A percentile compares a stretch with the other conserved stretches of the same genome.
Evolutionary conservation across 177 flowering plant genomes (phyloP).

Genomic region (Vitis hybrid): DNA sequence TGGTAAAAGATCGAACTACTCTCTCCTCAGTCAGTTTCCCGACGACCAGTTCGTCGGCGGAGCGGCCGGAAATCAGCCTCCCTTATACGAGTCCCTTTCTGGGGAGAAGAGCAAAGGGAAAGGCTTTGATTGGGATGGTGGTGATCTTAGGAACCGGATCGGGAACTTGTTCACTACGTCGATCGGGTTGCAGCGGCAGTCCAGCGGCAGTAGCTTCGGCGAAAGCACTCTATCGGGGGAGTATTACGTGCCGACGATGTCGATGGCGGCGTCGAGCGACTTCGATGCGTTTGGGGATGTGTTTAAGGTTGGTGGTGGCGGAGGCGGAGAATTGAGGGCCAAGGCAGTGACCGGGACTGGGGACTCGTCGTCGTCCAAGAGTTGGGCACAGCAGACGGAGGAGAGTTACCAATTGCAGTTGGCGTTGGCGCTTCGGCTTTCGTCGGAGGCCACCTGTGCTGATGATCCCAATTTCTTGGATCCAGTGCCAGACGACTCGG

Average conservation of each 20-base stretch:
- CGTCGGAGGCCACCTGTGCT: slow-evolving; percentile 81
- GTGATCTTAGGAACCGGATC: slow-evolving; percentile 44
- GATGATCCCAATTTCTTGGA: slow-evolving; percentile 94
- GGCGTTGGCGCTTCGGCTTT: slow-evolving; percentile 82
- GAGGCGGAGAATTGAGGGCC: slow-evolving; percentile 6
- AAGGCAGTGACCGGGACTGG: slow-evolving; percentile 6
- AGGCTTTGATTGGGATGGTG: slow-evolving; percentile 56
- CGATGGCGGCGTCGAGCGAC: slow-evolving; percentile 42
- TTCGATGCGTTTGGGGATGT: slow-evolving; percentile 35
- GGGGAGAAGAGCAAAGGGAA: slow-evolving; percentile 36
- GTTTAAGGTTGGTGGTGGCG: slow-evolving; percentile 20
- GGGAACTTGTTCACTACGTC: slow-evolving; percentile 37
- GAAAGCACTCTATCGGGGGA: slow-evolving; percentile 93
- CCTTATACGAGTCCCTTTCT: slow-evolving; percentile 37
- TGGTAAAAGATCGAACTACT: slow-evolving; percentile 67
- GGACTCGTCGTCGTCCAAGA: slow-evolving; percentile 64
- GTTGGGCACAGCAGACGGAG: slow-evolving; percentile 99
- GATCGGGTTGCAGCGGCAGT: slow-evolving; percentile 72
- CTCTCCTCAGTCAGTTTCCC: slow-evolving; percentile 63
- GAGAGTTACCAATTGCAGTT: slow-evolving; percentile 96
- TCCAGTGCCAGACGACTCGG: slow-evolving; percentile 60
- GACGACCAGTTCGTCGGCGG: slow-evolving; percentile 47
- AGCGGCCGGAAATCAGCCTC: slow-evolving; percentile 18
- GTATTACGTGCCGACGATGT: slow-evolving; percentile 50
- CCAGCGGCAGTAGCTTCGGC: slow-evolving; percentile 93